Evolutionary conservation across 306 rosid genomes (phyloP), one percentile per base, ranked within the genome.

Genomic region (Pyrus communis): DNA sequence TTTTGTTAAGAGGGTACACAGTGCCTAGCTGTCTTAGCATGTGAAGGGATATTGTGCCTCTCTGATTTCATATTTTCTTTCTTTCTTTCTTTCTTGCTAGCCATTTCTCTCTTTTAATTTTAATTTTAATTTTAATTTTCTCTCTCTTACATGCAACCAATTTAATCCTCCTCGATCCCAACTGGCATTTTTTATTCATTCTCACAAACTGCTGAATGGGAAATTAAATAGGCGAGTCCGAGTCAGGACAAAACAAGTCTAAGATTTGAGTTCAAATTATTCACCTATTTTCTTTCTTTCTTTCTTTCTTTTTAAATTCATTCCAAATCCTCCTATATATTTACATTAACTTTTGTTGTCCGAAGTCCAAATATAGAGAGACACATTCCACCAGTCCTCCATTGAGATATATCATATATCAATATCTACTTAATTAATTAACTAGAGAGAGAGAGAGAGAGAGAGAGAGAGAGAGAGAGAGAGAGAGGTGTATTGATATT

Each of bases 1-100:
- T 84, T 85, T 77, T 83, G 92, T 84, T 65, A 49, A 83, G 84
- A 85, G 89, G 71, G 88, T 78, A 85, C 89, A 85, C 84, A 69
- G 84, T 81, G 97, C 90, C 83, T 89, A 52, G 97, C 97, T 91
- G 97, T 88, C 89, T 63, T 83, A 75, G 77, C 98, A 93, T 91
- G 97, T 93, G 98, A 87, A 65, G 79, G 46, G 58, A 65, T 65
- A 31, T 79, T 71, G 79, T 81, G 82, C 23, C 79, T 73, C 77
- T 78, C 33, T 13, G 15, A 14, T 30, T 63, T 63, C 21, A 63
- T 27, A 61, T 22, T 21, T 23, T 25, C 27, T 25, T 25, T 25
- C 27, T 25, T 25, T 61, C 64, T 18, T 51, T 49, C 71, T 74
- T 73, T 71, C 64, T 54, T 65, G 51, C 67, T 54, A 76, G 49